phyloP scores from a whole-genome alignment of 495 filamentous ascomycete genomes.

The Letharia columbiana region DNA sequence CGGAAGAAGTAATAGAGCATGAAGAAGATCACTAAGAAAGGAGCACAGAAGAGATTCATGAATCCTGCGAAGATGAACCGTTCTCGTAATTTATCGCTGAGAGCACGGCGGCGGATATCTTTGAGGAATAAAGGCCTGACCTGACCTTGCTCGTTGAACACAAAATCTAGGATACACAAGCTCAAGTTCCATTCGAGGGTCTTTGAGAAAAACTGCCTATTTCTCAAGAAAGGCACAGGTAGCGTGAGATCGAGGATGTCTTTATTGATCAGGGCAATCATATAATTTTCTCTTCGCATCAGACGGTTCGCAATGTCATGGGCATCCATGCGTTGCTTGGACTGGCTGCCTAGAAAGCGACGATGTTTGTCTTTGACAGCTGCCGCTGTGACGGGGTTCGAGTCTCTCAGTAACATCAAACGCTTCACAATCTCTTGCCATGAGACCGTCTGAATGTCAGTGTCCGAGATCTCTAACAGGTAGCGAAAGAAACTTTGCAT shows the following conservation, averaged over 20 bases:
- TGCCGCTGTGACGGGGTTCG: conserved; percentile 74
- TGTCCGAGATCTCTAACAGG: conserved; percentile 76
- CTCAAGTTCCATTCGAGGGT: conserved; percentile 84
- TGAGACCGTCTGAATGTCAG: conserved; percentile 90
- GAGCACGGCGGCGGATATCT: conserved; percentile 63
- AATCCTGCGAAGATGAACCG: conserved; percentile 74
- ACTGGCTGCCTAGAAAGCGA: conserved; percentile 68
- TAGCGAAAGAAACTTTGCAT: conserved; percentile 87
- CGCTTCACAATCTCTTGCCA: conserved; percentile 92
- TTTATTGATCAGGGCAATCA: conserved; percentile 95
- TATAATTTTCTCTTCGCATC: conserved; percentile 93
- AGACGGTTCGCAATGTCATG: conserved; percentile 94
- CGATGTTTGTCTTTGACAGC: conserved; percentile 52
- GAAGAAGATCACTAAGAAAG: conserved; percentile 74
- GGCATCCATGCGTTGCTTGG: conserved; percentile 91
- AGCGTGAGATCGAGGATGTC: conserved; percentile 82
- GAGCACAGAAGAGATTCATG: conserved; percentile 78
- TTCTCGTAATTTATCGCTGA: conserved; percentile 65
- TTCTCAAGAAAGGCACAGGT: conserved; percentile 72
- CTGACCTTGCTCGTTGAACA: conserved; percentile 82
- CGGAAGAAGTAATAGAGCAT: conserved; percentile 82
- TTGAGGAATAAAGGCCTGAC: conserved; percentile 75
- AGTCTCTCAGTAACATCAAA: conserved; percentile 77
- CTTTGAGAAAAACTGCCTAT: conserved; percentile 68
- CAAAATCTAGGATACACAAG: conserved; percentile 82